Evolutionary conservation across 306 rosid genomes (phyloP), one percentile per base, ranked within the genome.

Genomic region (Sesbania bispinosa): DNA sequence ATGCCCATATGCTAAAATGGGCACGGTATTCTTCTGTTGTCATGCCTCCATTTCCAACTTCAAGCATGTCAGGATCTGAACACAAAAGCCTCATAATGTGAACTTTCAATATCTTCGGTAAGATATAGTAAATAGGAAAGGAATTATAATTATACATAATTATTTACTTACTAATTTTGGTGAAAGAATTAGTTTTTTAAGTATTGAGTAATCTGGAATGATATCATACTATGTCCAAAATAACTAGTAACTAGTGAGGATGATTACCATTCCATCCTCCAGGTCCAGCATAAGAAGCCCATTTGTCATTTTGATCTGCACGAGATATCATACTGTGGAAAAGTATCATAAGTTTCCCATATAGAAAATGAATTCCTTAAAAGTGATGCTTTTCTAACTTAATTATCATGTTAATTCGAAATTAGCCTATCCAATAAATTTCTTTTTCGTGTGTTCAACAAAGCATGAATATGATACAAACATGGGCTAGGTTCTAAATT

Each of bases 231-330:
- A 9, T 52, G 51, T 43, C 6, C 2, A 33, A 11, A 38, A 55
- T 4, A 64, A 23, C 10, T 19, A 57, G 5, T 36, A 71, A 57
- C 13, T 6, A 16, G 16, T 24, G 47, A 57, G 48, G 53, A 66
- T 81, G 81, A 35, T 73, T 82, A 84, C 92, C 92, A 71, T 87
- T 87, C 92, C 92, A 87, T 41, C 87, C 92, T 67, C 92, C 89
- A 39, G 85, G 89, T 75, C 74, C 68, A 46, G 89, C 92, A 69
- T 67, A 82, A 3, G 89, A 77, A 62, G 87, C 87, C 92, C 92
- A 87, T 52, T 29, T 24, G 80, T 87, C 87, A 33, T 87, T 87
- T 67, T 53, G 30, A 78, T 87, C 92, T 9, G 92, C 92, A 6
- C 46, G 78, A 42, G 86, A 69, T 62, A 63, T 86, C 88, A 90